Percentiles rank a stretch among this genome's conserved stretches.
phyloP scores from a whole-genome alignment of 129 eudicot species.

The Saposhnikovia divaricata region DNA sequence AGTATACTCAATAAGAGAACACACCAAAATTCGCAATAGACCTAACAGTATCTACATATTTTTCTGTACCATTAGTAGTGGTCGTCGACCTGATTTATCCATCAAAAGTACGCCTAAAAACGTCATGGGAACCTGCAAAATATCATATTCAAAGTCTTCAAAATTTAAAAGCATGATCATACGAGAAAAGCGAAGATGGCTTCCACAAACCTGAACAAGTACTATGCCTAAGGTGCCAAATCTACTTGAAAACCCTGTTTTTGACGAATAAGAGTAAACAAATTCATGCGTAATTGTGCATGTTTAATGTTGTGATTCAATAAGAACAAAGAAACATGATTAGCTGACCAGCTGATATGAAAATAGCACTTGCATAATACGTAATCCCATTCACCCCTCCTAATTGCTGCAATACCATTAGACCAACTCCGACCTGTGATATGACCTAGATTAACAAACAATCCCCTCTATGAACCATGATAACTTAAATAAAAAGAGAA shows the following conservation, averaged over 20 bases:
- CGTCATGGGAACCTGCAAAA: conserved; percentile 61
- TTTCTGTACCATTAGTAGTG: conserved; percentile 55
- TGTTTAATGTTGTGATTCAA: neutral
- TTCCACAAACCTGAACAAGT: conserved; percentile 56
- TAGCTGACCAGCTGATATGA: conserved; percentile 67
- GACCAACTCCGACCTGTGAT: conserved; percentile 73
- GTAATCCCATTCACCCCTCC: conserved; percentile 82
- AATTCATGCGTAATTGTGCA: neutral
- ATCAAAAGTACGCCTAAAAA: conserved; percentile 69
- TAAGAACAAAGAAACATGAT: neutral
- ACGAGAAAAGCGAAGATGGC: neutral
- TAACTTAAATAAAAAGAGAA: neutral
- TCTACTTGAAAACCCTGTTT: conserved; percentile 61
- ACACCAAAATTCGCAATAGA: neutral
- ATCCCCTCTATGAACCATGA: neutral
- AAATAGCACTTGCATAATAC: conserved; percentile 69
- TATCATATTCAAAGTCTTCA: conserved; percentile 1
- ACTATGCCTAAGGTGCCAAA: conserved; percentile 75
- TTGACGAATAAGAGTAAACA: neutral
- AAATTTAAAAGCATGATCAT: neutral
- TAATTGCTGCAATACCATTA: conserved; percentile 83
- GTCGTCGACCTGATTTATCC: conserved; percentile 78
- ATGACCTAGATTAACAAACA: conserved; percentile 1
- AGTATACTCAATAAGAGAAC: neutral
- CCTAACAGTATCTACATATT: neutral